Evolutionary conservation across 495 filamentous ascomycete species (phyloP), one percentile per base, ranked within the genome.

Genomic region (Penicillium angulare): DNA sequence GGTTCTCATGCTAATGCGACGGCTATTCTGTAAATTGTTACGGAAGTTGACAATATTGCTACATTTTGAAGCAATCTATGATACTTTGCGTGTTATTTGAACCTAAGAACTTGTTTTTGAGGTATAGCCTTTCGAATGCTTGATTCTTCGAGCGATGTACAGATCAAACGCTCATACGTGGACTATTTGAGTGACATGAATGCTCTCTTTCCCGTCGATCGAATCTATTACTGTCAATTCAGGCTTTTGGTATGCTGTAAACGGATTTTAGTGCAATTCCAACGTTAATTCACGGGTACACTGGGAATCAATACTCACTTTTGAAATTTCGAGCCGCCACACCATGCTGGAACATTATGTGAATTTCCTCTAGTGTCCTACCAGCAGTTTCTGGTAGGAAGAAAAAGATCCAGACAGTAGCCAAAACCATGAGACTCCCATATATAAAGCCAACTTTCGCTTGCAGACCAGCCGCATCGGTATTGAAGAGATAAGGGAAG

Each of bases 21-120:
- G 15, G 82, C 79, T 6, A 70, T 85, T 16, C 69, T 84, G 56
- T 86, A 43, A 13, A 16, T 21, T 12, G 13, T 1, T 8, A 3
- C 15, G 23, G 7, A 5, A 34, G 8, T 47, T 13, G 26, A 31
- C 22, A 18, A n/a, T n/a, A n/a, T n/a, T n/a, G n/a, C n/a, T n/a
- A n/a, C n/a, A n/a, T n/a, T n/a, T n/a, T n/a, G n/a, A n/a, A n/a
- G n/a, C n/a, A n/a, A n/a, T n/a, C n/a, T n/a, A n/a, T n/a, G n/a
- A n/a, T n/a, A n/a, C n/a, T n/a, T n/a, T n/a, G n/a, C n/a, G n/a
- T n/a, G n/a, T n/a, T n/a, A n/a, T n/a, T n/a, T n/a, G n/a, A n/a
- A n/a, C n/a, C n/a, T n/a, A n/a, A n/a, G n/a, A n/a, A n/a, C n/a
- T n/a, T n/a, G n/a, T n/a, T n/a, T n/a, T n/a, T n/a, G n/a, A n/a